Percentiles rank a stretch among this genome's conserved stretches.
Evolutionary conservation across 441 rosid species (phyloP).

Genomic region (Cnidoscolus chayamansa): DNA sequence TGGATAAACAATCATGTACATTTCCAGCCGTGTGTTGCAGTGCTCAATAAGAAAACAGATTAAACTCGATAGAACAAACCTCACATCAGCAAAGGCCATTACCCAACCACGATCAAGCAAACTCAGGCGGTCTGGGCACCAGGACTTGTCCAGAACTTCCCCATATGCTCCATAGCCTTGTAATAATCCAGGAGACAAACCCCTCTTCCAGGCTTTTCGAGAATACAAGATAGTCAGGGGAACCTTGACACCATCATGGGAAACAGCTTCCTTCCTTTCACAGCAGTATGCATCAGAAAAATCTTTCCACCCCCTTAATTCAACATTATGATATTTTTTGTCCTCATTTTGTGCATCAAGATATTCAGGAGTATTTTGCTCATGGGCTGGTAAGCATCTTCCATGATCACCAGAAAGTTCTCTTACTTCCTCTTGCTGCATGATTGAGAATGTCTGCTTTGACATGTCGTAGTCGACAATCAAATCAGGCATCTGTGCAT

Average conservation of each 20-base stretch:
- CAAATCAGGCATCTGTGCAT: conserved; percentile 71
- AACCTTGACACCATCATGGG: conserved; percentile 69
- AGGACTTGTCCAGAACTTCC: conserved; percentile 74
- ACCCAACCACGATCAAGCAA: conserved; percentile 97
- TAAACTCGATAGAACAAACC: conserved; percentile 41
- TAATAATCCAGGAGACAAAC: conserved; percentile 65
- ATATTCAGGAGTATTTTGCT: conserved; percentile 20
- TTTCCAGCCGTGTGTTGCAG: neutral
- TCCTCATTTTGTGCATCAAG: conserved; percentile 21
- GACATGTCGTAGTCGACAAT: conserved; percentile 79
- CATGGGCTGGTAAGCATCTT: conserved; percentile 24
- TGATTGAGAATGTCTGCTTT: conserved; percentile 45
- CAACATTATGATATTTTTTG: conserved; percentile 21
- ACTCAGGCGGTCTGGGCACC: conserved; percentile 72
- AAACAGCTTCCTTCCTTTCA: conserved; percentile 62
- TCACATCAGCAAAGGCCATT: conserved; percentile 89
- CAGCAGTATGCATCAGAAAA: conserved; percentile 58
- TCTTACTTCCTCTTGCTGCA: conserved; percentile 57
- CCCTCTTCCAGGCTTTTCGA: conserved; percentile 54
- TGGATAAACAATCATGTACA: neutral
- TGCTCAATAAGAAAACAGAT: conserved; percentile 9
- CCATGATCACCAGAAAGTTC: conserved; percentile 32
- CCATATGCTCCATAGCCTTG: conserved; percentile 93
- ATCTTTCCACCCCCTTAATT: conserved; percentile 45
- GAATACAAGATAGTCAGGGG: conserved; percentile 82